Percentiles rank a stretch among this genome's conserved stretches.
Conservation (phyloP, 1,284 basidiomycete genomes). For the Cryptococcus hybrid region DNA sequence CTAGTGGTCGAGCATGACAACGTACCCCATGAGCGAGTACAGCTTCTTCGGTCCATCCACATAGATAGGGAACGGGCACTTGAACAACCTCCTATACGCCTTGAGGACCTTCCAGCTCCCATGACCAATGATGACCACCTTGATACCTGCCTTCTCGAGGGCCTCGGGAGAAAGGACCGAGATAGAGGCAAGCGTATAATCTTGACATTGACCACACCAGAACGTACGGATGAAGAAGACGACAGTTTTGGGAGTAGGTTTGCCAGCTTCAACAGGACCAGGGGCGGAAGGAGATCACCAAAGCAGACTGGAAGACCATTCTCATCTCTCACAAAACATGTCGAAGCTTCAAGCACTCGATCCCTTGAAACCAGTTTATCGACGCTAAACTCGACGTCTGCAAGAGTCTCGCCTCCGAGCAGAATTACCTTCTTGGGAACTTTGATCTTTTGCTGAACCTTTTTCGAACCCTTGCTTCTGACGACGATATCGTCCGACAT, state of each 20-base stretch:
- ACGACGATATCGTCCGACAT: neutral
- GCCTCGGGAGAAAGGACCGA: conserved; percentile 37
- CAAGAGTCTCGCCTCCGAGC: neutral
- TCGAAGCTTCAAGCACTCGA: conserved; percentile 37
- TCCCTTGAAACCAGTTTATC: conserved; percentile 28
- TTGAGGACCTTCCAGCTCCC: conserved; percentile 49
- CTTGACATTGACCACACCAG: conserved; percentile 50
- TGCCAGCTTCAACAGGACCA: neutral
- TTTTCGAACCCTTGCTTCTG: neutral
- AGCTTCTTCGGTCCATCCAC: conserved; percentile 43
- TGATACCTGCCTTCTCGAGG: conserved; percentile 35
- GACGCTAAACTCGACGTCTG: conserved; percentile 21
- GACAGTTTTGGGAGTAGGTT: conserved; percentile 23
- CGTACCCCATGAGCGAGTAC: conserved; percentile 42
- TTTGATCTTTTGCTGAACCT: neutral
- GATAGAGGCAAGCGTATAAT: conserved; percentile 39
- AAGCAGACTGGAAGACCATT: conserved; percentile 37
- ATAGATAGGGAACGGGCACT: conserved; percentile 48
- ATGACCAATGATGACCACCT: conserved; percentile 40
- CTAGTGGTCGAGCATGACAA: conserved; percentile 4
- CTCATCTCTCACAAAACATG: conserved; percentile 39
- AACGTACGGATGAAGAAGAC: conserved; percentile 48
- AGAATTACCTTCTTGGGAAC: neutral
- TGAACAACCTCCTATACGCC: conserved; percentile 43
- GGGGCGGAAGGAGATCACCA: conserved; percentile 34